Evolutionary conservation across 169 alveolate genomes (phyloP), one percentile per base, ranked within the genome.

Genomic region (Neospora caninum): DNA sequence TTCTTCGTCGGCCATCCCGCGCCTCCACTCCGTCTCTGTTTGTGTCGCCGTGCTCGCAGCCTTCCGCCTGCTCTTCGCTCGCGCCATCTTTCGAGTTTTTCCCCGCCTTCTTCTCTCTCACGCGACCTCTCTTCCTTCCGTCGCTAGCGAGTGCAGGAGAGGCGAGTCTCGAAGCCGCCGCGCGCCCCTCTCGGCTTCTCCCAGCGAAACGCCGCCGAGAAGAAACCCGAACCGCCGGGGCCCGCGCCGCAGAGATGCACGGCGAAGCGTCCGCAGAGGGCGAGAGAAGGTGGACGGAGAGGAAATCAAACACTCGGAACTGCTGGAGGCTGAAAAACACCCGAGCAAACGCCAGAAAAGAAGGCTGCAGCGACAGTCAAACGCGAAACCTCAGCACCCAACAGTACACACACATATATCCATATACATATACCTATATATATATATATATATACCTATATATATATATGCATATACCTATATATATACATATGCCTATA

Each of bases 221-320:
- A 53, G 64, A 53, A 18, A 18, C 7, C 27, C 64, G 64, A 18
- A 22, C 31, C 31, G 31, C 73, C n/a, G 73, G 1, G 34, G 34
- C 31, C 73, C 34, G 31, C 20, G 7, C 31, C 31, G 34, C 31
- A 27, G 73, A 64, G 31, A 22, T 29, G 73, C 73, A 7, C 4
- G 73, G 73, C 73, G 73, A 64, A 0, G 34, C 73, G 0, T 64
- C 64, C 64, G 18, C 34, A 16, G 73, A 64, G 20, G n/a, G 73
- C 22, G 86, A 38, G 20, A 78, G 86, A 18, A 78, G 86, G 45
- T 78, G 86, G n/a, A 38, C 86, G 27, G 45, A 18, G 39, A 78
- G 45, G 45, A 78, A 78, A n/a, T 78, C 86, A n/a, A 78, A n/a
- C 27, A 78, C 86, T 10, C 86, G 86, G 31, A 78, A 78, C 39